phyloP scores from a whole-genome alignment of 2,329 filamentous ascomycete species.

The Alternaria angustiovoidea region DNA sequence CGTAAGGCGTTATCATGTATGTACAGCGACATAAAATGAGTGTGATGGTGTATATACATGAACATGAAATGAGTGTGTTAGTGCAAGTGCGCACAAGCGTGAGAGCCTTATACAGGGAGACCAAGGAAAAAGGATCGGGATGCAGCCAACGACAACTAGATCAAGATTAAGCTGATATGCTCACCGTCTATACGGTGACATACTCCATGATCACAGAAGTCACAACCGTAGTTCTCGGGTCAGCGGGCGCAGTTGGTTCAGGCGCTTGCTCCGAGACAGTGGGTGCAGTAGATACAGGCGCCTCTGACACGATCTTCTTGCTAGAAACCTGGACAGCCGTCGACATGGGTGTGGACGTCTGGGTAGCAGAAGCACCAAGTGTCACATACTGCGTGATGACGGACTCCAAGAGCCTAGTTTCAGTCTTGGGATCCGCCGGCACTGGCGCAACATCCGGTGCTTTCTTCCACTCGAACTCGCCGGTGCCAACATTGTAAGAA shows the following conservation, averaged over 20 bases:
- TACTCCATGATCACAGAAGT: constrained; percentile 29
- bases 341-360: background rate
- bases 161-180: background rate
- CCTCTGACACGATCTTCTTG: background rate
- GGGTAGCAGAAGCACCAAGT: constrained; percentile 1
- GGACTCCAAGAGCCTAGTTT: constrained; percentile 7
- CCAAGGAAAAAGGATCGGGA: background rate
- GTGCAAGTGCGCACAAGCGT: constrained; percentile 5
- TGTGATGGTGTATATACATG: background rate
- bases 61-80: background rate
- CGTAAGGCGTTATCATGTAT: background rate
- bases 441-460: constrained; percentile 11
- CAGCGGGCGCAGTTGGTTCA: constrained; percentile 9
- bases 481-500: constrained; percentile 17
- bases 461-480: constrained; percentile 28
- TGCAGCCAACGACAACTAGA: background rate
- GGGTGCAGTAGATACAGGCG: background rate
- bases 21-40: background rate
- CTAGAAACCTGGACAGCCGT: background rate
- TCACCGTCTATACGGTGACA: constrained; percentile 14
- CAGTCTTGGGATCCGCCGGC: background rate
- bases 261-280: background rate
- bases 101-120: background rate
- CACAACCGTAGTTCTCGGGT: constrained; percentile 20
- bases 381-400: constrained; percentile 18